These are phyloP conservation scores for Athelia sp. DNA, from an alignment of 1,284 basidiomycete species.

Conservation along the genomic window DNA sequence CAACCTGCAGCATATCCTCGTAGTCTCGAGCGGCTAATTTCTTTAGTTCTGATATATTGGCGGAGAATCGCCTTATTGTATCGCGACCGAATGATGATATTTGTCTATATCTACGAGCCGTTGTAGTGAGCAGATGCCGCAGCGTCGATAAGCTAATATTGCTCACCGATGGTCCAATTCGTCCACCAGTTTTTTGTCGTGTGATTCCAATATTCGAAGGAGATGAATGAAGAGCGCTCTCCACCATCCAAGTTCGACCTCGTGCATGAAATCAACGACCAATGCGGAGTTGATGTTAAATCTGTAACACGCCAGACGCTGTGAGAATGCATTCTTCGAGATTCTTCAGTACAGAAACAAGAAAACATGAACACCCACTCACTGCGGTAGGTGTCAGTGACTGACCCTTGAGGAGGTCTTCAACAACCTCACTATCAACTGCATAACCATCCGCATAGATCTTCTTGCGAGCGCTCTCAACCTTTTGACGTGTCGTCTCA, in stretches of 20 bases:
- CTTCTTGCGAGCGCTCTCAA: background rate
- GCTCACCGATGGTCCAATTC: background rate
- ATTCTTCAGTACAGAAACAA: background rate
- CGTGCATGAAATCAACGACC: conserved; percentile 2
- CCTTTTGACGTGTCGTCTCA: background rate
- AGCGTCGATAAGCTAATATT: background rate
- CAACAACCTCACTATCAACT: background rate
- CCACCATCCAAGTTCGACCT: conserved; percentile 14
- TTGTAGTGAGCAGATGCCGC: background rate
- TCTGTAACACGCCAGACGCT: background rate
- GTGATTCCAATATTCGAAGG: conserved; percentile 9
- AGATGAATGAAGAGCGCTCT: conserved; percentile 11
- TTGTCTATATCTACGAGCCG: conserved; percentile 1
- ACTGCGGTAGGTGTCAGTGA: background rate
- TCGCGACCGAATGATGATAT: conserved; percentile 7
- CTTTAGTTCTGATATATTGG: conserved; percentile 9
- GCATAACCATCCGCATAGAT: background rate
- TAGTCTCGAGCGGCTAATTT: conserved; percentile 9
- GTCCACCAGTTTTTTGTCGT: background rate
- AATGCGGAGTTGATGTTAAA: background rate
- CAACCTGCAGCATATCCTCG: conserved; percentile 8
- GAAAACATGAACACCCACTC: background rate
- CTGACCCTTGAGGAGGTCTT: background rate
- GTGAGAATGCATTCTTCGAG: background rate
- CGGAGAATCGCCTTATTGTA: conserved; percentile 4